phyloP scores from a whole-genome alignment of 805 yeast genomes.

The Starmerella apicola region DNA sequence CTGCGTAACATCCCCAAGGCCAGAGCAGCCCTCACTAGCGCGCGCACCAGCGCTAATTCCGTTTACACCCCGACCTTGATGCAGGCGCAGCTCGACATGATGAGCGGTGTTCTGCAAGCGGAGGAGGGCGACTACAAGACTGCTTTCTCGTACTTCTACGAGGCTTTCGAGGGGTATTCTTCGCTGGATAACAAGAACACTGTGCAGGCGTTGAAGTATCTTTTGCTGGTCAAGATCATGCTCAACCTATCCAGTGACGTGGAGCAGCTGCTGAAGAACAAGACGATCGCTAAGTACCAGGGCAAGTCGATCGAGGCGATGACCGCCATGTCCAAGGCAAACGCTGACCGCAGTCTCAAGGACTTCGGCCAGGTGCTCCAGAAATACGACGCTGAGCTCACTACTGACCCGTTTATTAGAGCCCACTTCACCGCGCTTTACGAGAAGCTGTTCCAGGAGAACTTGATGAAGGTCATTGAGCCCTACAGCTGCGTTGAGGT shows the following conservation, averaged over 20 bases:
- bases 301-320: constrained; percentile 88
- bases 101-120: constrained; percentile 90
- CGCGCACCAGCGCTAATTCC: constrained; percentile 94
- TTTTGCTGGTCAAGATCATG: constrained; percentile 90
- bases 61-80: constrained; percentile 87
- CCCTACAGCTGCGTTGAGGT: constrained; percentile 95
- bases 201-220: constrained; percentile 73
- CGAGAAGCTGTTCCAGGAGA: constrained; percentile 85
- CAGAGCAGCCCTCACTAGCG: constrained; percentile 83
- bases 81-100: constrained; percentile 89
- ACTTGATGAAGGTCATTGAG: constrained; percentile 85
- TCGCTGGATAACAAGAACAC: constrained; percentile 43
- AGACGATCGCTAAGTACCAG: constrained; percentile 59
- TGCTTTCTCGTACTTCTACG: constrained; percentile 88
- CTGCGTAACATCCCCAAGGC: constrained; percentile 83
- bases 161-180: constrained; percentile 83
- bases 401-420: constrained; percentile 76
- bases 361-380: constrained; percentile 80
- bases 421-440: constrained; percentile 86
- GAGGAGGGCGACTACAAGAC: constrained; percentile 96
- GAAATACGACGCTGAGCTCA: constrained; percentile 55
- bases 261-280: constrained; percentile 61
- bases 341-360: constrained; percentile 74
- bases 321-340: constrained; percentile 85
- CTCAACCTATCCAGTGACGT: constrained; percentile 76